Evolutionary conservation across 2,329 filamentous ascomycete species (phyloP).

Genomic region (Orbilia ellipsospora): DNA sequence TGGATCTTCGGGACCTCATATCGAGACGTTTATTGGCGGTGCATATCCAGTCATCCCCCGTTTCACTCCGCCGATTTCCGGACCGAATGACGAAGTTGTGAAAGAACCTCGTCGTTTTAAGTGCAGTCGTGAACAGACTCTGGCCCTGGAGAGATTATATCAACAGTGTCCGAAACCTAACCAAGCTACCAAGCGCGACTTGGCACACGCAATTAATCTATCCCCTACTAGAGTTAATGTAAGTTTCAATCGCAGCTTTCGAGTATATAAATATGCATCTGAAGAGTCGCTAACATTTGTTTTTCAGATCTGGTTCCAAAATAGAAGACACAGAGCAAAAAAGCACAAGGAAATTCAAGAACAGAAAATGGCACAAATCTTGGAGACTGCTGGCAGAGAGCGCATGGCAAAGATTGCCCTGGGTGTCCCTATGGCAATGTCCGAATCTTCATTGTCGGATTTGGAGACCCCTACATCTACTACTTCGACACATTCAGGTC

Average conservation of each 20-base stretch:
- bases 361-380: slow-evolving; percentile 52
- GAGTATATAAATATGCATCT: not conserved
- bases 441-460: slow-evolving; percentile 38
- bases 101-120: slow-evolving; percentile 54
- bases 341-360: slow-evolving; percentile 52
- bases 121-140: slow-evolving; percentile 52
- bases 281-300: not conserved
- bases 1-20: slow-evolving; percentile 30
- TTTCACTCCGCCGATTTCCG: slow-evolving; percentile 50
- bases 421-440: slow-evolving; percentile 30
- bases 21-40: slow-evolving; percentile 47
- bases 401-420: slow-evolving; percentile 51
- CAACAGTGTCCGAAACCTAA: slow-evolving; percentile 53
- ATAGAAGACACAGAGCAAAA: slow-evolving; percentile 51
- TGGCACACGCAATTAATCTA: slow-evolving; percentile 49
- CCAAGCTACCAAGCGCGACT: slow-evolving; percentile 48
- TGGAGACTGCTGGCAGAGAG: slow-evolving; percentile 50
- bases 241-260: not conserved
- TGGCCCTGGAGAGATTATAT: slow-evolving; percentile 52
- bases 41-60: slow-evolving; percentile 48
- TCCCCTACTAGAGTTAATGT: slow-evolving; percentile 54
- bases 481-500: slow-evolving; percentile 31
- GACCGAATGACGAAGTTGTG: slow-evolving; percentile 44
- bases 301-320: slow-evolving; percentile 54
- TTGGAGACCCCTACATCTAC: slow-evolving; percentile 48